These are phyloP conservation scores for Boehmeria nivea DNA, from an alignment of 306 rosid species.

Conservation along the genomic window DNA sequence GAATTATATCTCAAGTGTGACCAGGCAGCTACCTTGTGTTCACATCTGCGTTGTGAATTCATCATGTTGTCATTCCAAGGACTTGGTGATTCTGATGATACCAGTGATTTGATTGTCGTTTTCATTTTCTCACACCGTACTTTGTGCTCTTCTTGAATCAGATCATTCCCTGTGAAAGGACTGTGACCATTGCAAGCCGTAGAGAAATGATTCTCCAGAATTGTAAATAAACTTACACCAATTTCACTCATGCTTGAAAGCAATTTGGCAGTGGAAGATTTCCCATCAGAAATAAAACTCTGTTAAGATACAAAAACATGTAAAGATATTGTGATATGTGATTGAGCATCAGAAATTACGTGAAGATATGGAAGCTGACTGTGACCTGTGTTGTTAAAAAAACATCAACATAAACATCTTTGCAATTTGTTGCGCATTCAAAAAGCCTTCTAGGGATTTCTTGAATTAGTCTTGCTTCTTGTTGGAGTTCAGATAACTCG, in stretches of 20 bases:
- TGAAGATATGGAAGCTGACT: neutral
- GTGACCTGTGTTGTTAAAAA: conserved; percentile 63
- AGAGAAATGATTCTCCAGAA: conserved; percentile 53
- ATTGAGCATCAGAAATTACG: conserved; percentile 20
- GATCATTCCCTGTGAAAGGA: conserved; percentile 25
- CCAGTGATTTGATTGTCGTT: conserved; percentile 42
- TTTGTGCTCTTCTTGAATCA: conserved; percentile 45
- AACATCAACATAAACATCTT: conserved; percentile 52
- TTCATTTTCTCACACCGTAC: conserved; percentile 48
- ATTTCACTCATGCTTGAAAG: conserved; percentile 63
- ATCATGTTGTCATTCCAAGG: conserved; percentile 28
- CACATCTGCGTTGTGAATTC: conserved; percentile 35
- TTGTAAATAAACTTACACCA: conserved; percentile 47
- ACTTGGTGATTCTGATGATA: conserved; percentile 40
- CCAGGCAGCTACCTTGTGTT: conserved; percentile 72
- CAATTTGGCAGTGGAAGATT: conserved; percentile 41
- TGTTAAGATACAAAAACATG: conserved; percentile 30
- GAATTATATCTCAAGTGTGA: conserved; percentile 48
- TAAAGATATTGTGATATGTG: conserved; percentile 6
- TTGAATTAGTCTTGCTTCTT: conserved; percentile 41
- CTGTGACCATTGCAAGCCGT: conserved; percentile 29
- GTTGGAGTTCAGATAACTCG: conserved; percentile 43
- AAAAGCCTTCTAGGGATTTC: conserved; percentile 45
- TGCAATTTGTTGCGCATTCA: conserved; percentile 50
- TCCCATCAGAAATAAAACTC: conserved; percentile 43